These are phyloP conservation scores for Colletotrichum phormii DNA, from an alignment of 2,329 filamentous ascomycete species.

Conservation along the genomic window DNA sequence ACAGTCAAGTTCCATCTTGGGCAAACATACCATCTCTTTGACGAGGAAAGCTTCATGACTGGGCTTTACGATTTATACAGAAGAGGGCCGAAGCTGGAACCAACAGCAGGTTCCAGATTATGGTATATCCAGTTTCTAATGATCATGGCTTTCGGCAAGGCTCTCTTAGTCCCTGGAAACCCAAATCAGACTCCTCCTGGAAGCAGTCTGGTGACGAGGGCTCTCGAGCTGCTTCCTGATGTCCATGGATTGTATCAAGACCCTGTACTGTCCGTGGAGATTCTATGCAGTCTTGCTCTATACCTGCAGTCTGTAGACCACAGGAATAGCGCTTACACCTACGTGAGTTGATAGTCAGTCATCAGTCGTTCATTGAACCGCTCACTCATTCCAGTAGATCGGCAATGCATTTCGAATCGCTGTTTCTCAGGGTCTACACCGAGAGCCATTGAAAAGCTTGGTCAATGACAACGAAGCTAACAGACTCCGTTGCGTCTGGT, in stretches of 20 bases:
- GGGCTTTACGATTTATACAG: slow-evolving; percentile 44
- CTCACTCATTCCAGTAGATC: slow-evolving; percentile 3
- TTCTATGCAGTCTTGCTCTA: slow-evolving; percentile 58
- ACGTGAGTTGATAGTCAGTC: slow-evolving; percentile 42
- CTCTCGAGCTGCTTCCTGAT: slow-evolving; percentile 52
- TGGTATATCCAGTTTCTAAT: slow-evolving; percentile 67
- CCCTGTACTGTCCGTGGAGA: slow-evolving; percentile 55
- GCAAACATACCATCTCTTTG: slow-evolving; percentile 65
- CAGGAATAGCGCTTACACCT: slow-evolving; percentile 53
- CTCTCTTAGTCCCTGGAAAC: slow-evolving; percentile 60
- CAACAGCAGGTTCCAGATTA: slow-evolving; percentile 42
- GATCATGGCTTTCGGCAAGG: slow-evolving; percentile 66
- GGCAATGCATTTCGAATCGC: slow-evolving; percentile 13
- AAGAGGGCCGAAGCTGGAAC: slow-evolving; percentile 19
- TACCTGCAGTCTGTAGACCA: slow-evolving; percentile 60
- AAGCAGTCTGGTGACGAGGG: slow-evolving; percentile 40
- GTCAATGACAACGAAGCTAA: not conserved
- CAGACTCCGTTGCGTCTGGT: slow-evolving; percentile 18
- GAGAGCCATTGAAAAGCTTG: not conserved
- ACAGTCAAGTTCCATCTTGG: slow-evolving; percentile 67
- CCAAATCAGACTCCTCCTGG: slow-evolving; percentile 55
- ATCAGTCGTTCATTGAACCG: not conserved
- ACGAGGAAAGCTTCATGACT: slow-evolving; percentile 62
- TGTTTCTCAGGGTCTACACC: slow-evolving; percentile 21
- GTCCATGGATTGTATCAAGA: slow-evolving; percentile 49